These are phyloP conservation scores for Dactylellina drechsleri DNA, from an alignment of 2,329 filamentous ascomycete genomes.

Conservation along the genomic window DNA sequence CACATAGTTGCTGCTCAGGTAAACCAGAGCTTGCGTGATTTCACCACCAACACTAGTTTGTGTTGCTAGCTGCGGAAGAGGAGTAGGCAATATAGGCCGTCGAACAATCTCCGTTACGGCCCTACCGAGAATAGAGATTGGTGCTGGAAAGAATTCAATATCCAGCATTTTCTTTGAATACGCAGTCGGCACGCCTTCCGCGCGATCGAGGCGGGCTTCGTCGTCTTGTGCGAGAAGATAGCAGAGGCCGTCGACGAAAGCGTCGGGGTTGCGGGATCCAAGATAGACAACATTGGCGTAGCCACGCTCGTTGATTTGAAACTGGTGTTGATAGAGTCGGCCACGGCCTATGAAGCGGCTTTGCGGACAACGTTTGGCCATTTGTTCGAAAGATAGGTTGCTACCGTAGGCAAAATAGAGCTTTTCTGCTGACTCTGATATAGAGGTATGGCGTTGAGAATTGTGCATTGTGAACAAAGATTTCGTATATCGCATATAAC, in stretches of 20 bases:
- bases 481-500: too few relatives aligned
- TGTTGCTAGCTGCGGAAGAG: slow-evolving; percentile 56
- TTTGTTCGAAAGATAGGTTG: slow-evolving; percentile 65
- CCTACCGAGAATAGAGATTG: slow-evolving; percentile 61
- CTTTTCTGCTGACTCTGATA: slow-evolving; percentile 7
- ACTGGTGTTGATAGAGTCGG: slow-evolving; percentile 62
- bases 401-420: slow-evolving; percentile 66
- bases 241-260: slow-evolving; percentile 63
- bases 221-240: slow-evolving; percentile 62
- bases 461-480: too few relatives aligned
- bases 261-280: neutral
- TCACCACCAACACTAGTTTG: slow-evolving; percentile 35
- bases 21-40: slow-evolving; percentile 61
- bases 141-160: slow-evolving; percentile 61
- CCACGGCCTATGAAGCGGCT: slow-evolving; percentile 63
- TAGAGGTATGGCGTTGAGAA: too few relatives aligned
- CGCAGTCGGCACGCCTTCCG: slow-evolving; percentile 63
- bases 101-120: slow-evolving; percentile 61
- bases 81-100: neutral
- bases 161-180: slow-evolving; percentile 62
- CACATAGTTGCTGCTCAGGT: slow-evolving; percentile 61
- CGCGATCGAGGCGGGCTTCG: slow-evolving; percentile 62
- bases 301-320: slow-evolving; percentile 66
- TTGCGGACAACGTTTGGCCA: slow-evolving; percentile 64
- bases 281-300: slow-evolving; percentile 63